Evolutionary conservation across 2,329 filamentous ascomycete species (phyloP), one percentile per base, ranked within the genome.

Genomic region (Neopestalotiopsis sp.): DNA sequence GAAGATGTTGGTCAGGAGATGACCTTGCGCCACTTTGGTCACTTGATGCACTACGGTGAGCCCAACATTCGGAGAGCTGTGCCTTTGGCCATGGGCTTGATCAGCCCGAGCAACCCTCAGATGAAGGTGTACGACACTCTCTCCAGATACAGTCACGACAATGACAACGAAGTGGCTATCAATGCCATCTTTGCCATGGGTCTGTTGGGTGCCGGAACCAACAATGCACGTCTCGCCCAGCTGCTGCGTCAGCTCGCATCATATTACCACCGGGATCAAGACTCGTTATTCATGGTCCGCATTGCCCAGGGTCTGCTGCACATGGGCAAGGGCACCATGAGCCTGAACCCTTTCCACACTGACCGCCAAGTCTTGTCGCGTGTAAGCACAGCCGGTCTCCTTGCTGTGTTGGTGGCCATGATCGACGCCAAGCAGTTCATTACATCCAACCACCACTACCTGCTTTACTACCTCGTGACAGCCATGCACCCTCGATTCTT

Each of bases 71-170:
- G 96, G 71, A 96, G 96, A 78, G 95, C 95, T 24, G 96, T 99
- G 38, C 96, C 96, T 45, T 87, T 99, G 67, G 96, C 96, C 32
- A 97, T 99, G 94, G 97, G 95, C 76, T 88, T 99, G 67, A 92
- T 99, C 78, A 97, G 94, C 82, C 94, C 97, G 13, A 98, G 94
- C 84, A 99, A 99, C 84, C 96, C 96, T 12, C 97, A 99, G 81
- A 99, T 99, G 95, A 99, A 98, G 87, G 93, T 99, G 62, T 99
- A 99, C 84, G 96, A 99, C 81, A 99, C 96, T 0, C 86, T 99
- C 12, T 99, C 96, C 65, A 89, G 96, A 78, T 99, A 99, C 87
- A 97, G 93, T 72, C 96, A 99, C 88, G 96, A 99, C 84, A 99
- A 96, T 74, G 96, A 99, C 83, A 97, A 95, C 71, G 96, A 99